A percentile compares a stretch with the other conserved stretches of the same genome.
phyloP scores from a whole-genome alignment of 805 yeast species.

The Candida michaelii region DNA sequence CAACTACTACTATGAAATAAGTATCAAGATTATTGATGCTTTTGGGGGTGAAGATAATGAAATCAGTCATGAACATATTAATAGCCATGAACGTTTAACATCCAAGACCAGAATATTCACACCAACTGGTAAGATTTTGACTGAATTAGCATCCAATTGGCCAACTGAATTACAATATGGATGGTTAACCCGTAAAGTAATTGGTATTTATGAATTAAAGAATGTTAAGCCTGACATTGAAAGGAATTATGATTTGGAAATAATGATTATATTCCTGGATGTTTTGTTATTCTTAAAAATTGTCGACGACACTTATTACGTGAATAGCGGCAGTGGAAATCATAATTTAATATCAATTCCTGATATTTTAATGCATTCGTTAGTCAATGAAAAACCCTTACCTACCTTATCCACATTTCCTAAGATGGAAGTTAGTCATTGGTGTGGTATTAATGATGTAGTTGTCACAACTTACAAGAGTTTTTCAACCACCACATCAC shows the following conservation, averaged over 20 bases:
- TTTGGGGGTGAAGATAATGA: conserved; percentile 56
- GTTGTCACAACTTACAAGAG: conserved; percentile 46
- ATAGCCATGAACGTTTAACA: conserved; percentile 30
- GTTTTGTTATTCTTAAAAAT: conserved; percentile 64
- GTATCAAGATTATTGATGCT: conserved; percentile 71
- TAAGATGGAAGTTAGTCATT: conserved; percentile 60
- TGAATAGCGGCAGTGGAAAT: conserved; percentile 14
- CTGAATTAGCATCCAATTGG: conserved; percentile 85
- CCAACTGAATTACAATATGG: conserved; percentile 84
- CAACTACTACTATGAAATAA: conserved; percentile 47
- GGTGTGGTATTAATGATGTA: conserved; percentile 63
- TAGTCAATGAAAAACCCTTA: conserved; percentile 81
- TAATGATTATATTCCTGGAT: conserved; percentile 80
- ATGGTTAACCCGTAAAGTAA: conserved; percentile 84
- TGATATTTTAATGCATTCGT: conserved; percentile 85
- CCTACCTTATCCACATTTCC: conserved; percentile 54
- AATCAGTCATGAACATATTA: conserved; percentile 19
- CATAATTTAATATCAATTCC: conserved; percentile 58
- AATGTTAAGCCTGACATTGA: conserved; percentile 22
- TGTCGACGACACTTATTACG: conserved; percentile 42
- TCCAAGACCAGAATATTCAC: conserved; percentile 62
- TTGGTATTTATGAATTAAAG: conserved; percentile 58
- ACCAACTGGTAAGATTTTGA: conserved; percentile 84
- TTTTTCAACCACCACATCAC: conserved; percentile 11
- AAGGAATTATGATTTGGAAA: conserved; percentile 31